Base-by-base conservation (phyloP, 306 rosid genomes). In the Medicago ruthenica region DNA sequence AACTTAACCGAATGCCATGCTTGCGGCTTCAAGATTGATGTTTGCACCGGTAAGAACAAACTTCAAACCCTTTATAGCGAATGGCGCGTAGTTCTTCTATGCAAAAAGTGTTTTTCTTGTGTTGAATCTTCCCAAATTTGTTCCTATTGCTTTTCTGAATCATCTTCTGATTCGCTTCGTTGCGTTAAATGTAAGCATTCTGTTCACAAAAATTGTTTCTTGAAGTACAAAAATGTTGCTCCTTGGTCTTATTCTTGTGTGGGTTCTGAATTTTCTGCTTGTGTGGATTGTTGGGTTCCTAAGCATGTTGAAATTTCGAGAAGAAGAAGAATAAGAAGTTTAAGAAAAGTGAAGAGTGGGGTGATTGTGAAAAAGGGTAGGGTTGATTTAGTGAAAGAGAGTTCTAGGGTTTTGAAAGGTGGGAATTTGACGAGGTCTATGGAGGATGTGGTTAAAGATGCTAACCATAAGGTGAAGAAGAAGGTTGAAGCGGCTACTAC, bases 221-320 rank as follows among this genome's bases (percentile, higher is more conserved):
- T 70, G 0, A 83, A 83, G 59, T 63, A 77, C 31, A 88, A 68
- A 55, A 9, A 70, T 54, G 20, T 47, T 48, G 83, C 90, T 55
- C 85, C 92, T 4, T 85, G 86, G 89, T 89, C 89, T 7, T 81
- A 77, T 73, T 76, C 91, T 9, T 76, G 78, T 67, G 24, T 59
- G 34, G 88, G 83, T 8, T 83, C 82, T 5, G 83, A 83, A 13
- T 81, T 85, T 54, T 79, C 88, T 13, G 81, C 86, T 1, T 92
- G 96, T 60, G 87, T 83, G 31, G 93, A 92, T 83, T 89, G 96
- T 70, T 90, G 97, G 97, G 81, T 92, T 50, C 96, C 92, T 6
- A 75, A 81, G 67, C 80, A 86, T 3, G 48, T 92, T 51, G 85
- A 74, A 13, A 15, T 61, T 70, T 82, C 90, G 40, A 83, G 88